These are phyloP conservation scores for Hypoxylon sp. DNA, from an alignment of 2,329 filamentous ascomycete species.

Conservation along the genomic window DNA sequence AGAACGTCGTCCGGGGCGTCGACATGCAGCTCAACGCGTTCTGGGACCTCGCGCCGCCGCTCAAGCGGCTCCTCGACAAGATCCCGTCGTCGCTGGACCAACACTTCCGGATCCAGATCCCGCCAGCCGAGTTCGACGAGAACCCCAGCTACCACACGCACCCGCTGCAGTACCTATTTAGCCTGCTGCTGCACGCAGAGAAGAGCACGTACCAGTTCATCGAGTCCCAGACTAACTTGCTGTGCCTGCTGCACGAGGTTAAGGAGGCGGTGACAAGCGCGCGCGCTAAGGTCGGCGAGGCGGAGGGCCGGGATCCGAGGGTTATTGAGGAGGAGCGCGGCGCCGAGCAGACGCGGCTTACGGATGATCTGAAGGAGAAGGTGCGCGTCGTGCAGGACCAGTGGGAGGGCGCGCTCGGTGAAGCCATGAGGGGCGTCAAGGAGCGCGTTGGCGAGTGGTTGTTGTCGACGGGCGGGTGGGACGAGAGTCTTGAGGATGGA, in stretches of 20 bases:
- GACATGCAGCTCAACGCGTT: constrained; percentile 94
- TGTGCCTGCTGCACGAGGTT: constrained; percentile 92
- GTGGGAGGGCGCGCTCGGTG: constrained; percentile 90
- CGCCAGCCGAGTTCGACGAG: constrained; percentile 83
- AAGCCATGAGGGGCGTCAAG: constrained; percentile 80
- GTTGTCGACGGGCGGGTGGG: constrained; percentile 86
- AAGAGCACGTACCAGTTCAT: constrained; percentile 98
- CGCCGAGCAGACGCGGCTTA: constrained; percentile 80
- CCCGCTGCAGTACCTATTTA: constrained; percentile 92
- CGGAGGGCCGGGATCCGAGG: constrained; percentile 67
- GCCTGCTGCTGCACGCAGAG: constrained; percentile 86
- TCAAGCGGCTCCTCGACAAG: constrained; percentile 83
- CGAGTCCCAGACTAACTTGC: constrained; percentile 90
- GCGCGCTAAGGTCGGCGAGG: constrained; percentile 75
- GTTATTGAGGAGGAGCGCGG: constrained; percentile 70
- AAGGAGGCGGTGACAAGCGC: constrained; percentile 79
- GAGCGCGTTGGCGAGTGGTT: constrained; percentile 81
- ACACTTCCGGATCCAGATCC: constrained; percentile 82
- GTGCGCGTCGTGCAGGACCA: constrained; percentile 91
- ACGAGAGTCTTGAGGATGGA: constrained; percentile 77
- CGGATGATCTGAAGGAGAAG: constrained; percentile 92
- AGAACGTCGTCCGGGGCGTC: constrained; percentile 88
- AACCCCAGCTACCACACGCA: constrained; percentile 85
- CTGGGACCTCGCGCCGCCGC: constrained; percentile 94
- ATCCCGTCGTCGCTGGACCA: constrained; percentile 72